Evolutionary conservation across 1,284 basidiomycete species (phyloP), one percentile per base, ranked within the genome.

Genomic region (Puccinia triticina): DNA sequence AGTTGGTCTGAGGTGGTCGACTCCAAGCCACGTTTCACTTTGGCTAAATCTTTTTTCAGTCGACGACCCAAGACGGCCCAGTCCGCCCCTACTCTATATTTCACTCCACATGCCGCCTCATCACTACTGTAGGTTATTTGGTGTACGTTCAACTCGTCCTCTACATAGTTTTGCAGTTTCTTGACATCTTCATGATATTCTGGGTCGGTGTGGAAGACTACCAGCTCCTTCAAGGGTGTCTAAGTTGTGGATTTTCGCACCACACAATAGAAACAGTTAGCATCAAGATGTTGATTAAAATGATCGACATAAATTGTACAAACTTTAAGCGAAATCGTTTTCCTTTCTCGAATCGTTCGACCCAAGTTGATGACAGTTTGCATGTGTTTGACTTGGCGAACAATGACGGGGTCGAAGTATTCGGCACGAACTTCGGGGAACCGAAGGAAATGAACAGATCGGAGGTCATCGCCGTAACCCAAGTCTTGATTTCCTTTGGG

Each of bases 341-440:
- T 92, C 85, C 91, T 91, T 88, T 98, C 96, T 82, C 97, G 93
- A 85, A 98, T 90, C 84, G 92, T 92, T 84, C 97, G 91, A 26
- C 93, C 93, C 83, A 99, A 89, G 84, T 98, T 95, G 84, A 99
- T 98, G 86, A 99, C 93, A 18, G 92, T 90, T 88, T 98, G 95
- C 92, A 99, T 94, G 37, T 95, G 92, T 88, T 93, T 91, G 71
- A 99, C 94, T 88, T 96, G 93, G 78, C 96, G 91, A 89, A 98
- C 95, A 85, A 99, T 97, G 85, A 92, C 93, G n/a, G 90, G 91
- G 88, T 99, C 95, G 87, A 98, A 95, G 89, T 98, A 99, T 85
- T 96, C 95, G 84, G 93, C 91, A 87, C 95, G 95, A 82, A 96
- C 93, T 76, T 92, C 90, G 0, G 97, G 97, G 92, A 98, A 98